These are phyloP conservation scores for Cajanus cajan DNA, from an alignment of 306 rosid species.

Conservation along the genomic window DNA sequence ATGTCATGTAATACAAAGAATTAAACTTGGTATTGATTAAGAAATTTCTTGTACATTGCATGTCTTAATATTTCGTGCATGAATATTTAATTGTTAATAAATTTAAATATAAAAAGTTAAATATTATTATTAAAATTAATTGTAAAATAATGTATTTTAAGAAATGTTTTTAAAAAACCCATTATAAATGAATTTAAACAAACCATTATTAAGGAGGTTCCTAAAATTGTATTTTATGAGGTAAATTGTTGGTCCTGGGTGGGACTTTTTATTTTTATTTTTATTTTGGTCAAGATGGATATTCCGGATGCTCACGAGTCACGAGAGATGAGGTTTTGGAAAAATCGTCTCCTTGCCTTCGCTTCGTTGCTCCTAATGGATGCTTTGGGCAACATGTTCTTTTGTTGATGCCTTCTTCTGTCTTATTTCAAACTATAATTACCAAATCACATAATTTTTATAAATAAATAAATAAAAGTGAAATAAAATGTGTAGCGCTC, in stretches of 20 bases:
- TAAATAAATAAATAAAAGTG: no score
- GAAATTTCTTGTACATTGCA: no score
- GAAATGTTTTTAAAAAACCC: no score
- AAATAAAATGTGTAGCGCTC: no score
- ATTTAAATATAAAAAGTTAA: no score
- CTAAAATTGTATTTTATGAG: neutral
- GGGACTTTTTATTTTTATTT: neutral
- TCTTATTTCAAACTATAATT: neutral
- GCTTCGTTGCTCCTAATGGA: neutral
- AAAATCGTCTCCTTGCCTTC: neutral
- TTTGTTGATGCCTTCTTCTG: neutral
- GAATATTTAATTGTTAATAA: no score
- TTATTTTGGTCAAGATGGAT: neutral
- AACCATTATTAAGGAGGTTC: neutral
- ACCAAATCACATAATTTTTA: neutral
- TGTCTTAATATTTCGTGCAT: no score
- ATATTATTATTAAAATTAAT: no score
- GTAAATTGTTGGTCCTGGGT: neutral
- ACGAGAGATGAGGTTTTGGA: slow-evolving; percentile 2
- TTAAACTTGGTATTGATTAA: no score
- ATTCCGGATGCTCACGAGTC: neutral
- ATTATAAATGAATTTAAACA: neutral
- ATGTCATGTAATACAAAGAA: no score
- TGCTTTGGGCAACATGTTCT: neutral
- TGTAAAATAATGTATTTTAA: no score